Conservation (phyloP, 305 asterid species). For the Fraxinus angustifolia region DNA sequence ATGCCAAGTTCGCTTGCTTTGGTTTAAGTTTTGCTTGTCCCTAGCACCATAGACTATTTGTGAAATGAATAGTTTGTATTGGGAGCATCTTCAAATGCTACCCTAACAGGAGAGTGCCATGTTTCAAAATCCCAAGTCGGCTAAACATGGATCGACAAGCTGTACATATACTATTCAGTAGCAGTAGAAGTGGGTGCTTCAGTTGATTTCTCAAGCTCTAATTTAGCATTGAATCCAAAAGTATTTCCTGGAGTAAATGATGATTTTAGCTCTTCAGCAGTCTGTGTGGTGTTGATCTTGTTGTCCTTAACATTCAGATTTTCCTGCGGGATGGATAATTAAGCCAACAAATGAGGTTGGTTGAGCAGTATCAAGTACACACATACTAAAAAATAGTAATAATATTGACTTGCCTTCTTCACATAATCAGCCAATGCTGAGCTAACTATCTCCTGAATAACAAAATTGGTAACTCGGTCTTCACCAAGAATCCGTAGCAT, state of each 20-base stretch:
- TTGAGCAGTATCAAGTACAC: not conserved
- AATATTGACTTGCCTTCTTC: constrained; percentile 48
- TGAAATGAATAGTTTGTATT: not conserved
- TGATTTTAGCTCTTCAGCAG: constrained; percentile 63
- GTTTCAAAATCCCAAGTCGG: not conserved
- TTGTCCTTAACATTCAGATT: constrained; percentile 63
- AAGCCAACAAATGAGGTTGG: not conserved
- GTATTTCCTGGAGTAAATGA: constrained; percentile 55
- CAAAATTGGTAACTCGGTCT: constrained; percentile 65
- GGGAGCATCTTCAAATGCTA: not conserved
- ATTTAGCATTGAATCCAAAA: constrained; percentile 70
- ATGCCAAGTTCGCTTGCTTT: not conserved
- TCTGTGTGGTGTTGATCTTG: constrained; percentile 60
- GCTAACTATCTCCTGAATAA: constrained; percentile 65
- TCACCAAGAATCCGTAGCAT: constrained; percentile 70
- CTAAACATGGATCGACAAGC: not conserved
- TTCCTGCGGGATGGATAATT: constrained; percentile 39
- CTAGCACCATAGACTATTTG: not conserved
- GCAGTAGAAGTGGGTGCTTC: constrained; percentile 11
- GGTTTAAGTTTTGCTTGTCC: not conserved
- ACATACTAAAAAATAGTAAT: not conserved
- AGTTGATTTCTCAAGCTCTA: constrained; percentile 48
- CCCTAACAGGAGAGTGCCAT: not conserved
- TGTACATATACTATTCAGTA: not conserved
- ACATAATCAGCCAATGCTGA: constrained; percentile 60